A percentile compares a stretch with the other conserved stretches of the same genome.
Evolutionary conservation across 2,329 filamentous ascomycete species (phyloP).

Genomic region (Microthyrium microscopicum): DNA sequence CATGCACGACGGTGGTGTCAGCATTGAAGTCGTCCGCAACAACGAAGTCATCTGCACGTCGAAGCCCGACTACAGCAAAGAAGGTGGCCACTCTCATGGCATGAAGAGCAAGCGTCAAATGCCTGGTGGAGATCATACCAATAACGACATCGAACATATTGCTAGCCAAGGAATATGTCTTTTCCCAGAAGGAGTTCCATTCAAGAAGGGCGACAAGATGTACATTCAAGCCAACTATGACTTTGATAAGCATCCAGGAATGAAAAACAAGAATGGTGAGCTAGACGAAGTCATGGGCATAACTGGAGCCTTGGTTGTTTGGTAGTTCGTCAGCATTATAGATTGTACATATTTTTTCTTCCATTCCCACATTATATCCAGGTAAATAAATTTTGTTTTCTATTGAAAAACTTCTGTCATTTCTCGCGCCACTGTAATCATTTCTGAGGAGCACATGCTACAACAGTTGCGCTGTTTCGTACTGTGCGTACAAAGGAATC

Average conservation of each 20-base stretch:
- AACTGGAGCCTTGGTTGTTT: background rate
- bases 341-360: too few relatives aligned
- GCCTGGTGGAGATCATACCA: background rate
- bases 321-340: too few relatives aligned
- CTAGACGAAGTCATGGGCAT: conserved; percentile 4
- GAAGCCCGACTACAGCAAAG: too few relatives aligned
- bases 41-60: conserved; percentile 2
- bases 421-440: too few relatives aligned
- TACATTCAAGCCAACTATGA: background rate
- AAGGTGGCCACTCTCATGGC: too few relatives aligned
- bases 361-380: too few relatives aligned
- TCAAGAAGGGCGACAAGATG: conserved; percentile 3
- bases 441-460: too few relatives aligned
- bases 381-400: too few relatives aligned
- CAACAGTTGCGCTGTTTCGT: too few relatives aligned
- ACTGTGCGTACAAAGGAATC: too few relatives aligned
- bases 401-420: too few relatives aligned
- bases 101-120: background rate
- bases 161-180: background rate
- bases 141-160: conserved; percentile 1
- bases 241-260: conserved; percentile 1
- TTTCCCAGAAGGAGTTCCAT: background rate
- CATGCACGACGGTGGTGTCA: conserved; percentile 3
- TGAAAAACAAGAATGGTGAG: conserved; percentile 4
- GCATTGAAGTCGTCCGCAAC: background rate